Evolutionary conservation across 2,329 filamentous ascomycete species (phyloP).

Genomic region (Ambrosiella cleistominuta): DNA sequence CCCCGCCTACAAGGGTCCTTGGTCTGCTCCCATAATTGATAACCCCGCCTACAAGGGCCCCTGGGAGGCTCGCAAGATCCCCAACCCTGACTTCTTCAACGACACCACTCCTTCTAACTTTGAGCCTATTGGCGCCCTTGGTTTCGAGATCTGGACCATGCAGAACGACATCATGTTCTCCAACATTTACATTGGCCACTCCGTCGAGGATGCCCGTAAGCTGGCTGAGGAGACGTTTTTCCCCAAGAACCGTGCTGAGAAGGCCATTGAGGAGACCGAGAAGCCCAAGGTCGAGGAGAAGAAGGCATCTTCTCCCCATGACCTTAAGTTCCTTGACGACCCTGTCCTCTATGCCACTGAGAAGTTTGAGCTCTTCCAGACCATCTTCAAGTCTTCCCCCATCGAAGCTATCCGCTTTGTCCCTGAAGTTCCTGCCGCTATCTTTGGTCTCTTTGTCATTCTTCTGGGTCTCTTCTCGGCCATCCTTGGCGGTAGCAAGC

Average conservation of each 20-base stretch:
- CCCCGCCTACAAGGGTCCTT: slow-evolving; percentile 97
- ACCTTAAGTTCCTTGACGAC: slow-evolving; percentile 81
- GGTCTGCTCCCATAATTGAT: slow-evolving; percentile 80
- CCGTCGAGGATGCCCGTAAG: slow-evolving; percentile 76
- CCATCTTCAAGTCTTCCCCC: slow-evolving; percentile 65
- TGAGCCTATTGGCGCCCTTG: slow-evolving; percentile 95
- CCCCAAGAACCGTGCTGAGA: slow-evolving; percentile 70
- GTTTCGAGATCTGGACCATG: slow-evolving; percentile 99
- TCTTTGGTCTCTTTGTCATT: slow-evolving; percentile 53
- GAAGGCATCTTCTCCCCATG: slow-evolving; percentile 48
- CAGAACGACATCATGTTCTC: slow-evolving; percentile 96
- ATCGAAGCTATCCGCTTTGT: slow-evolving; percentile 73
- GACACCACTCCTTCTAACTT: slow-evolving; percentile 94
- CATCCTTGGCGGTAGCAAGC: slow-evolving; percentile 44
- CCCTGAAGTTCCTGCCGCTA: slow-evolving; percentile 72
- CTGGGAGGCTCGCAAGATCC: slow-evolving; percentile 89
- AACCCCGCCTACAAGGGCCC: slow-evolving; percentile 96
- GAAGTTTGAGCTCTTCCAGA: slow-evolving; percentile 84
- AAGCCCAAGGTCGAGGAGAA: slow-evolving; percentile 53
- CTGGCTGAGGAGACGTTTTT: slow-evolving; percentile 80
- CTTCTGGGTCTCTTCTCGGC: slow-evolving; percentile 53
- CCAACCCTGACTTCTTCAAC: slow-evolving; percentile 92
- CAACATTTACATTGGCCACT: slow-evolving; percentile 99
- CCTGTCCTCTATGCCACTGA: slow-evolving; percentile 74
- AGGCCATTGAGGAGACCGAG: slow-evolving; percentile 57